These are phyloP conservation scores for Blumeriella jaapii DNA, from an alignment of 2,329 filamentous ascomycete species.

Conservation along the genomic window DNA sequence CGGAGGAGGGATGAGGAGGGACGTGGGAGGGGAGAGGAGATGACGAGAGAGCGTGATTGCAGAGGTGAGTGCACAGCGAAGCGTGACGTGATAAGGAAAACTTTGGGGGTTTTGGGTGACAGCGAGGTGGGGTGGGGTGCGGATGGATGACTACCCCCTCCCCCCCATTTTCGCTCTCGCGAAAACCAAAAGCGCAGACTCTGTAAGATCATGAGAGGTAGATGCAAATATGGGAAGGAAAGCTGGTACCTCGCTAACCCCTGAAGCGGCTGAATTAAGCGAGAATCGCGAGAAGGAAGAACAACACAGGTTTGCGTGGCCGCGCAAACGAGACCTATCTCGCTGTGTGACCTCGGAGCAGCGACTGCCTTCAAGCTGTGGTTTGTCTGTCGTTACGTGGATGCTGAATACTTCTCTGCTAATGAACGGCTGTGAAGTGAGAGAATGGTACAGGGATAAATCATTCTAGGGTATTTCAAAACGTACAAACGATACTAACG, in stretches of 20 bases:
- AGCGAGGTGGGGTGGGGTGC: too few species aligned
- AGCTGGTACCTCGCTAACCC: neutral
- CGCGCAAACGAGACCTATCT: neutral
- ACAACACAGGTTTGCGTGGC: neutral
- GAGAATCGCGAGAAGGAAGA: neutral
- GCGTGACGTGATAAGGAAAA: too few species aligned
- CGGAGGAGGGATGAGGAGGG: too few species aligned
- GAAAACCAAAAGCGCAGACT: too few species aligned
- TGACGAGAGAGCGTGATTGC: too few species aligned
- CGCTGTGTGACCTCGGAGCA: neutral
- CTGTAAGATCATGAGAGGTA: too few species aligned
- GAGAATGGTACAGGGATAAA: too few species aligned
- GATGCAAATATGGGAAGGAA: neutral
- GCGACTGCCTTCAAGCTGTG: neutral
- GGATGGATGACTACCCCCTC: too few species aligned
- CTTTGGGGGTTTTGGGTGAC: too few species aligned
- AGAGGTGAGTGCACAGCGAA: too few species aligned
- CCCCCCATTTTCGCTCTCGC: too few species aligned
- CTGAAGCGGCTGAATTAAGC: neutral
- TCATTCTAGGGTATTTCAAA: neutral
- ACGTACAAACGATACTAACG: neutral
- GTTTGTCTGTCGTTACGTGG: neutral
- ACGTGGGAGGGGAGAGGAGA: too few species aligned
- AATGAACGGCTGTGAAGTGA: neutral
- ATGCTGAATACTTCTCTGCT: neutral